phyloP scores from a whole-genome alignment of 2,329 filamentous ascomycete species.

The Ascochyta clinopodiicola region DNA sequence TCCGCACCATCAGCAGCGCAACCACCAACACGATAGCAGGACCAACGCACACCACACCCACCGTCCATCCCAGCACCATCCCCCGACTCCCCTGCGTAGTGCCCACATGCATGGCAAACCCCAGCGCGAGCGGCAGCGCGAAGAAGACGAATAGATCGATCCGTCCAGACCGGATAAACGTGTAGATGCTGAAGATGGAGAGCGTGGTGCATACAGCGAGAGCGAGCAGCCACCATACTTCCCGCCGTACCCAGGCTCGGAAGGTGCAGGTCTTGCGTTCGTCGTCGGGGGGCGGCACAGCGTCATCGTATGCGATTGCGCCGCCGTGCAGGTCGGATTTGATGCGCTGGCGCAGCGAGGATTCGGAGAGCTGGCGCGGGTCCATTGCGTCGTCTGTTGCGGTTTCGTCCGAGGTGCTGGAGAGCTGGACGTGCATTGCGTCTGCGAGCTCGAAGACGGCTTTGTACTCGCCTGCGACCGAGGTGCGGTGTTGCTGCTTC shows the following conservation, averaged over 20 bases:
- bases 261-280: background rate
- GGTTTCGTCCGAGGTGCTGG: too few relatives aligned
- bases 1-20: background rate
- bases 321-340: slow-evolving; percentile 8
- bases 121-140: background rate
- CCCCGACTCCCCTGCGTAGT: background rate
- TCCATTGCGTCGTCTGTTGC: background rate
- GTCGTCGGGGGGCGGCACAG: background rate
- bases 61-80: slow-evolving; percentile 6
- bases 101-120: slow-evolving; percentile 9
- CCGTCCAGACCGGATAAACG: background rate
- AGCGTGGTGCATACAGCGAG: background rate
- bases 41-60: background rate
- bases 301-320: slow-evolving; percentile 21
- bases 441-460: slow-evolving; percentile 25
- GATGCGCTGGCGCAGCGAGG: background rate
- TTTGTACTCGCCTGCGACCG: slow-evolving; percentile 22
- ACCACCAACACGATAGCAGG: background rate
- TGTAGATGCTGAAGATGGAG: background rate
- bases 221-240: slow-evolving; percentile 1
- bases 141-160: background rate
- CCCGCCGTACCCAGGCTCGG: slow-evolving; percentile 1
- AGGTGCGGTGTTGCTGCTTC: background rate
- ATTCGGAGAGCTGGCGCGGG: background rate
- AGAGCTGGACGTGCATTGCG: slow-evolving; percentile 21